Evolutionary conservation across 1,284 basidiomycete species (phyloP), one percentile per base, ranked within the genome.

Genomic region (Athelia sp.): DNA sequence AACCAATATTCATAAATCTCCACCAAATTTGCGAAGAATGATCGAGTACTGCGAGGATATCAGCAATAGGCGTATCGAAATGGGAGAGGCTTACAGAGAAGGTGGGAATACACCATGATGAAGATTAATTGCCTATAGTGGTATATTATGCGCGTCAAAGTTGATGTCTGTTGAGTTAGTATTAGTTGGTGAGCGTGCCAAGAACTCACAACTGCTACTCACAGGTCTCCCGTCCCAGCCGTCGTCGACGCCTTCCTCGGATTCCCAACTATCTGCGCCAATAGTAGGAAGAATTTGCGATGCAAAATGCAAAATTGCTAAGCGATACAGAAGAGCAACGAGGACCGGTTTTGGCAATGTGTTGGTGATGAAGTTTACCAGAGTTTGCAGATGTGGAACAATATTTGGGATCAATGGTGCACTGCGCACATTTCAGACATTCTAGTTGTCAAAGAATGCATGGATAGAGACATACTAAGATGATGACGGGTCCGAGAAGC

Each of bases 1-100:
- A 85, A 69, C 90, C 88, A 29, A 92, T 84, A 60, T 88, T 89
- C 71, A 86, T 84, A 89, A 88, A 91, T 56, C 89, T 76, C 86
- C 89, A 91, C 88, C 89, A 92, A 46, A 90, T 79, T 62, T 91
- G 88, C 8, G 87, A 88, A n/a, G 88, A 85, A 58, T 88, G 84
- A 60, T 90, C 85, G 50, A 90, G 67, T 43, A 90, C 89, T 90
- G 50, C 18, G 22, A 52, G 19, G 55, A 45, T 47, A 18, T 8
- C 14, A 34, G 19, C 18, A 43, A 45, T 19, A 23, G 35, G 13
- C 15, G 36, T 6, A 21, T 9, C 47, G 21, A 43, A 29, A 15
- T 17, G 19, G 11, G 22, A 48, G 9, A 49, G 29, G 74, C 86
- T 60, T 56, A 91, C 88, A 70, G 21, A 92, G 73, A 3, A 92